A percentile compares a stretch with the other conserved stretches of the same genome.
phyloP scores from a whole-genome alignment of 371 early-diverging fungal species.

The Chytridium lagenaria region DNA sequence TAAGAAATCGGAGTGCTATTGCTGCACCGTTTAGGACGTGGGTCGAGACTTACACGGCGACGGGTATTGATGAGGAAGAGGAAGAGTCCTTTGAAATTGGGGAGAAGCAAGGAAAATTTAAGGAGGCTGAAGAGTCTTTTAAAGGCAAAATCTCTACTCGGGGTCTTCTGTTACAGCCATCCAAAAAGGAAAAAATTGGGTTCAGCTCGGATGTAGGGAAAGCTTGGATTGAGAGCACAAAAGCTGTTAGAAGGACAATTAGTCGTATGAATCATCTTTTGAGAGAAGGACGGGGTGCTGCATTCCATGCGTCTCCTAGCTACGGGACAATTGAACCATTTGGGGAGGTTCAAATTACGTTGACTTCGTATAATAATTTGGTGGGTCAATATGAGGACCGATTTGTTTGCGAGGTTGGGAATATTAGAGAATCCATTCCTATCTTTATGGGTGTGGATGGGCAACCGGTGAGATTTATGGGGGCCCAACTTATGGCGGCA shows the following conservation, averaged over 20 bases:
- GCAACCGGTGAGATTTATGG: conserved; percentile 50
- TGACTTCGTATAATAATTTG: conserved; percentile 56
- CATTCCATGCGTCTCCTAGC: conserved; percentile 50
- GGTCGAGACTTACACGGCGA: conserved; percentile 47
- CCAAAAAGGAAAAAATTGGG: conserved; percentile 44
- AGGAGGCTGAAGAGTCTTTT: background rate
- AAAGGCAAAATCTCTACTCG: background rate
- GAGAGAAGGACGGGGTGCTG: conserved; percentile 55
- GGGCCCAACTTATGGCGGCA: conserved; percentile 49
- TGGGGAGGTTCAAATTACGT: conserved; percentile 43
- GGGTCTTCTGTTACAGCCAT: conserved; percentile 33
- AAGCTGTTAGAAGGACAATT: conserved; percentile 43
- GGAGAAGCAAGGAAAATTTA: background rate
- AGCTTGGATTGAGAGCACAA: conserved; percentile 48
- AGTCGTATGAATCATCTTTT: conserved; percentile 46
- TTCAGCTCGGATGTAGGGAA: conserved; percentile 52
- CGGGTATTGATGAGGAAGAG: conserved; percentile 21
- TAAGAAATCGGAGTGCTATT: conserved; percentile 48
- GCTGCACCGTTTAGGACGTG: conserved; percentile 41
- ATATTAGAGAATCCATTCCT: conserved; percentile 40
- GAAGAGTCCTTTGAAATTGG: conserved; percentile 1
- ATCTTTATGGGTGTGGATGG: conserved; percentile 52
- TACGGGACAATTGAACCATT: conserved; percentile 47
- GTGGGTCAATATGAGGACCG: conserved; percentile 51
- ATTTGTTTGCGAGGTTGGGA: conserved; percentile 45